phyloP scores from a whole-genome alignment of 2,329 filamentous ascomycete genomes.

The Fusarium napiforme region DNA sequence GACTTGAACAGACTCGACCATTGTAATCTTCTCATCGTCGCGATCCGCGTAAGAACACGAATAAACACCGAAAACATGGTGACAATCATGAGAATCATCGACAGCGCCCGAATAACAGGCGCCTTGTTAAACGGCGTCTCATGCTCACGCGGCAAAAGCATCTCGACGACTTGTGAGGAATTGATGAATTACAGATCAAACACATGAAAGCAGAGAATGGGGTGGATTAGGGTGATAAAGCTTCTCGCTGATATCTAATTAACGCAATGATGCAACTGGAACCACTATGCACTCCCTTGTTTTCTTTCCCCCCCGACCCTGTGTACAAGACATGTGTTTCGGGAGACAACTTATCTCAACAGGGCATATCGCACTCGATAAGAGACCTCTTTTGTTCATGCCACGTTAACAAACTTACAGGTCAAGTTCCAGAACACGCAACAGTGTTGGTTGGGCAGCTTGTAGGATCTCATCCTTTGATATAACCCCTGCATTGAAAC shows the following conservation, averaged over 20 bases:
- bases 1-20: background rate
- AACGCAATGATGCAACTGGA: background rate
- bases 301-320: background rate
- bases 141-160: constrained; percentile 18
- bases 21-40: background rate
- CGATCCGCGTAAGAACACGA: background rate
- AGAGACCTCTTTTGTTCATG: background rate
- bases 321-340: background rate
- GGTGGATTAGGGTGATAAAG: constrained; percentile 6
- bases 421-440: background rate
- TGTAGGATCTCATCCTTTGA: background rate
- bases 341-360: background rate
- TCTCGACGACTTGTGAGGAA: background rate
- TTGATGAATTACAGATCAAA: background rate
- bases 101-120: constrained; percentile 11
- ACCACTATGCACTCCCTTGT: background rate
- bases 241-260: background rate
- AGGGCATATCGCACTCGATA: background rate
- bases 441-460: background rate
- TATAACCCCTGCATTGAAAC: background rate
- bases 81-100: constrained; percentile 14
- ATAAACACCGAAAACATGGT: constrained; percentile 3
- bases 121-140: constrained; percentile 20
- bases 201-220: background rate
- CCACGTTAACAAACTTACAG: background rate